These are phyloP conservation scores for Creolimax fragrantissima DNA, from an alignment of 78 protist genomes.

Conservation along the genomic window DNA sequence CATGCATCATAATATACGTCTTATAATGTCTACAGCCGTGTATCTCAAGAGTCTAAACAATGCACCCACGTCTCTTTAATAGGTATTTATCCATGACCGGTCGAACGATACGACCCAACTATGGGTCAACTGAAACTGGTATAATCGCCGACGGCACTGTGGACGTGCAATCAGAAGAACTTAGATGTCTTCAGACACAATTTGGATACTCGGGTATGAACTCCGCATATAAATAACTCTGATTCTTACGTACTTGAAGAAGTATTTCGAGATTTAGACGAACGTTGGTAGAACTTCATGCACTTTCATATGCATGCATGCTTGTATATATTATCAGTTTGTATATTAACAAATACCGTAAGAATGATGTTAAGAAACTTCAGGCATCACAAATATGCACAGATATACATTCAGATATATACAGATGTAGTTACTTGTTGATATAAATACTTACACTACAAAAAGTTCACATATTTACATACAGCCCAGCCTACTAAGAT, in stretches of 20 bases:
- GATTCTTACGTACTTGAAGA: neutral
- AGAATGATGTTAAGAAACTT: no score
- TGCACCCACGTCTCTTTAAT: no score
- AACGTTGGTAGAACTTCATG: neutral
- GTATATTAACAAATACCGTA: no score
- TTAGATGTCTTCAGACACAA: neutral
- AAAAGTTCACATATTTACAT: neutral
- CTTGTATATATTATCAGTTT: neutral
- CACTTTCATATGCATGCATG: neutral
- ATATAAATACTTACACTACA: neutral
- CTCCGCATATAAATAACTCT: neutral
- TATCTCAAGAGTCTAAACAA: no score
- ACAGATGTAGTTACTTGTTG: neutral
- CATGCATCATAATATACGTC: no score
- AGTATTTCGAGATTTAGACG: neutral
- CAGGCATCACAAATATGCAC: no score
- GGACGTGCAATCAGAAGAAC: neutral
- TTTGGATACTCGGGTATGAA: neutral
- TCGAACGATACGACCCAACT: neutral
- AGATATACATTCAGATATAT: no score
- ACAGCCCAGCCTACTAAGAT: neutral
- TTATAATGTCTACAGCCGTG: no score
- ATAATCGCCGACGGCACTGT: neutral
- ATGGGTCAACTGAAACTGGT: neutral
- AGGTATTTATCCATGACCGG: neutral